A percentile compares a stretch with the other conserved stretches of the same genome.
Conservation (phyloP, 208 protist species). For the Naegleria gruberi region DNA sequence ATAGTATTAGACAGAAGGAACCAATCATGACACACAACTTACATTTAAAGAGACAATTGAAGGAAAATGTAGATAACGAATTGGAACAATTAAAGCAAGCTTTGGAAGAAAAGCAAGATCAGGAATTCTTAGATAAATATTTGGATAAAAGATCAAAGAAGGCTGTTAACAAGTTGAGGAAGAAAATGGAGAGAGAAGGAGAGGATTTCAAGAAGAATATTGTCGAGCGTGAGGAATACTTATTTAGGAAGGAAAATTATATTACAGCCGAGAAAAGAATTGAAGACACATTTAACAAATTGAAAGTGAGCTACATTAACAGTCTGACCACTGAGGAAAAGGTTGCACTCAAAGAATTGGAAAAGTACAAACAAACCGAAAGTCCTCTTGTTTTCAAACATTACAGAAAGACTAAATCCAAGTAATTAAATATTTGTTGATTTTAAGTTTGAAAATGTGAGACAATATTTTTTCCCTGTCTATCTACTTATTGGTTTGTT, state of each 20-base stretch:
- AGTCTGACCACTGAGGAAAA: neutral
- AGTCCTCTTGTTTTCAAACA: neutral
- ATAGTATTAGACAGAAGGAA: too few species aligned
- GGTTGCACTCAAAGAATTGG: neutral
- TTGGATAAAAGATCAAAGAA: neutral
- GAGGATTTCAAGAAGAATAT: neutral
- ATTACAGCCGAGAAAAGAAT: neutral
- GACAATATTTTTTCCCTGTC: too few species aligned
- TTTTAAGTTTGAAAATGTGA: too few species aligned
- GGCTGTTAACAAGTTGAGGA: neutral
- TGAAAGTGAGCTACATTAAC: neutral
- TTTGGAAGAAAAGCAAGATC: neutral
- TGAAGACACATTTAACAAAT: neutral
- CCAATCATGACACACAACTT: neutral
- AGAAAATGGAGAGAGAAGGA: neutral
- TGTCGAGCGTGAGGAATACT: neutral
- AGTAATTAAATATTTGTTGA: neutral
- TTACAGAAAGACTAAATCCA: neutral
- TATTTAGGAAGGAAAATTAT: too few species aligned
- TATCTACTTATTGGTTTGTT: too few species aligned
- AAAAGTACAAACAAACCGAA: neutral
- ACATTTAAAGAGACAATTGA: neutral
- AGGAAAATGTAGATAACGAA: neutral
- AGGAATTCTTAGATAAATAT: neutral
- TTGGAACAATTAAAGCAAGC: neutral